Percentiles rank a stretch among this genome's conserved stretches.
Evolutionary conservation across 225 moss, liverwort and hornwort species (phyloP).

Genomic region (Physcomitrellopsis africana): DNA sequence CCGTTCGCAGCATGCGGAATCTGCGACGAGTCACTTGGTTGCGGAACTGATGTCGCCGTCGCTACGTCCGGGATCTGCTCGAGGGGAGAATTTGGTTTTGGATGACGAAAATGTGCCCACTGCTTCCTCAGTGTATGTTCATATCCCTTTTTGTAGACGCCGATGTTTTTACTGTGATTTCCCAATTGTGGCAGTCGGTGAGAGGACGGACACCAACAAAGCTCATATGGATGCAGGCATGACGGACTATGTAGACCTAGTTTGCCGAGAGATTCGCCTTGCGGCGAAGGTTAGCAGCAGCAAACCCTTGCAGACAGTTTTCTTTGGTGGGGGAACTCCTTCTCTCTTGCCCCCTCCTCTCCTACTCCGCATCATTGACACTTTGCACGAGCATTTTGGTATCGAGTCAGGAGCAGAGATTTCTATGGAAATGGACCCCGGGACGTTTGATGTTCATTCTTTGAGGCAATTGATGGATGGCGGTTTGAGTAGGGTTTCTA

Average conservation of each 20-base stretch:
- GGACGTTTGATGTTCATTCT: conserved; percentile 73
- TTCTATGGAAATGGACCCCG: conserved; percentile 98
- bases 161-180: conserved; percentile 98
- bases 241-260: conserved; percentile 76
- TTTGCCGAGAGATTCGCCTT: conserved; percentile 82
- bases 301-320: conserved; percentile 64
- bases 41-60: conserved; percentile 9
- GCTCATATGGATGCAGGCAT: conserved; percentile 66
- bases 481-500: conserved; percentile 79
- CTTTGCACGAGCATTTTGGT: conserved; percentile 54
- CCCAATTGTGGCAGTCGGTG: conserved; percentile 82
- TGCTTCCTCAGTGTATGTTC: conserved; percentile 79
- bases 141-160: conserved; percentile 90
- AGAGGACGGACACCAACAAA: conserved; percentile 59
- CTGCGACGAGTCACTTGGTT: conserved; percentile 14
- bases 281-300: conserved; percentile 47
- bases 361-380: conserved; percentile 64
- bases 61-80: conserved; percentile 1
- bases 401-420: conserved; percentile 68
- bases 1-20: conserved; percentile 13
- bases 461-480: conserved; percentile 67
- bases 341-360: conserved; percentile 78
- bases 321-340: conserved; percentile 96
- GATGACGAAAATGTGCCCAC: conserved; percentile 20
- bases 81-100: conserved; percentile 3